These are phyloP conservation scores for Cavenderia fasciculata DNA, from an alignment of 78 protist species.

Conservation along the genomic window DNA sequence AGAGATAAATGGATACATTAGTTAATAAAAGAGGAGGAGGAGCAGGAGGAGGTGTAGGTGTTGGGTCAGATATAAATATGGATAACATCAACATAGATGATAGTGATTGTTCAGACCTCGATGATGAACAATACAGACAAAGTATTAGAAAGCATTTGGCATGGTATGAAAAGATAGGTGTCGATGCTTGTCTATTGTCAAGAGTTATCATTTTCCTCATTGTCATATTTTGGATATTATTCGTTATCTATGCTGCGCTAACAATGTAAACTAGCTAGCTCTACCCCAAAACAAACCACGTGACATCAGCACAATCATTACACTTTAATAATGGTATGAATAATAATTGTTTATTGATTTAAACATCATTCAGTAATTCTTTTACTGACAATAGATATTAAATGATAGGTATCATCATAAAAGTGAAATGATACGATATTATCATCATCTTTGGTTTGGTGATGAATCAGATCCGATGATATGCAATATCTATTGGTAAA, in stretches of 20 bases:
- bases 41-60: too few species aligned
- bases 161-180: slow-evolving; percentile 22
- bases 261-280: too few species aligned
- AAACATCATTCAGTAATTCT: not conserved
- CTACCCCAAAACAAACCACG: too few species aligned
- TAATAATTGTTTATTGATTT: too few species aligned
- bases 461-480: too few species aligned
- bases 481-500: not conserved
- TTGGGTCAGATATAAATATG: too few species aligned
- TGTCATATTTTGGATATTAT: not conserved
- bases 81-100: not conserved
- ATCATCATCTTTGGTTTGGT: not conserved
- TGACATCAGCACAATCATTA: too few species aligned
- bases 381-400: not conserved
- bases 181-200: slow-evolving; percentile 1
- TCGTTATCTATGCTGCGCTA: not conserved
- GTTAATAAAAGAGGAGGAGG: too few species aligned
- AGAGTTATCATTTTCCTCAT: not conserved
- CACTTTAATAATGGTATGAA: too few species aligned
- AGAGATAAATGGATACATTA: too few species aligned
- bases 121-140: not conserved
- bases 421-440: not conserved
- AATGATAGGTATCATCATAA: not conserved
- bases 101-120: not conserved
- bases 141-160: not conserved